Percentiles rank a stretch among this genome's conserved stretches.
phyloP scores from a whole-genome alignment of 129 eudicot genomes.

The Dittrichia graveolens region DNA sequence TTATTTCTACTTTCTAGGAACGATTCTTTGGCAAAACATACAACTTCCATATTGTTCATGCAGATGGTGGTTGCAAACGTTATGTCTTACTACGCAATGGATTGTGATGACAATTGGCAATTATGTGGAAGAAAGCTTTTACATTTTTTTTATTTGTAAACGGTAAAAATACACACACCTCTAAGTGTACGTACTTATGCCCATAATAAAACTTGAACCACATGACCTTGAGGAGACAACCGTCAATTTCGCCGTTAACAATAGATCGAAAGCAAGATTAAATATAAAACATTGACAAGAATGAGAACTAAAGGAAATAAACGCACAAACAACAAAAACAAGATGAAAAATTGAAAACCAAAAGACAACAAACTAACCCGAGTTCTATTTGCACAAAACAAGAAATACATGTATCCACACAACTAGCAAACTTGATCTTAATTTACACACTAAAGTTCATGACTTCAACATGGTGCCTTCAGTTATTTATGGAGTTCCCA shows the following conservation, averaged over 20 bases:
- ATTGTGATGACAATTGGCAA: no score
- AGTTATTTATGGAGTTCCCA: slow-evolving; percentile 7
- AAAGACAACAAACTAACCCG: slow-evolving; percentile 9
- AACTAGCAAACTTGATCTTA: neutral
- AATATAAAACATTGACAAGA: neutral
- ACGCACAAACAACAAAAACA: neutral
- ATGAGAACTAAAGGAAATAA: neutral
- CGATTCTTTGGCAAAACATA: no score
- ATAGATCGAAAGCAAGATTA: neutral
- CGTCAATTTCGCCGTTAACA: neutral
- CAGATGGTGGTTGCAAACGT: no score
- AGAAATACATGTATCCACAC: slow-evolving; percentile 4
- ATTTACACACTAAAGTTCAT: slow-evolving; percentile 7
- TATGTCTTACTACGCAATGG: no score
- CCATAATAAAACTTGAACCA: no score
- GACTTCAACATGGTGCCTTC: neutral
- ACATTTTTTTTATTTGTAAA: no score
- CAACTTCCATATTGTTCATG: no score
- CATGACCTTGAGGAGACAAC: no score
- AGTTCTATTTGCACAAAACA: slow-evolving; percentile 18
- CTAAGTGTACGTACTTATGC: no score
- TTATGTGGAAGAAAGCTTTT: no score
- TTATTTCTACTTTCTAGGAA: no score
- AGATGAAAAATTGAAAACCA: neutral
- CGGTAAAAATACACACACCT: no score